A percentile compares a stretch with the other conserved stretches of the same genome.
phyloP scores from a whole-genome alignment of 169 alveolate species.

The Ichthyophthirius multifiliis region DNA sequence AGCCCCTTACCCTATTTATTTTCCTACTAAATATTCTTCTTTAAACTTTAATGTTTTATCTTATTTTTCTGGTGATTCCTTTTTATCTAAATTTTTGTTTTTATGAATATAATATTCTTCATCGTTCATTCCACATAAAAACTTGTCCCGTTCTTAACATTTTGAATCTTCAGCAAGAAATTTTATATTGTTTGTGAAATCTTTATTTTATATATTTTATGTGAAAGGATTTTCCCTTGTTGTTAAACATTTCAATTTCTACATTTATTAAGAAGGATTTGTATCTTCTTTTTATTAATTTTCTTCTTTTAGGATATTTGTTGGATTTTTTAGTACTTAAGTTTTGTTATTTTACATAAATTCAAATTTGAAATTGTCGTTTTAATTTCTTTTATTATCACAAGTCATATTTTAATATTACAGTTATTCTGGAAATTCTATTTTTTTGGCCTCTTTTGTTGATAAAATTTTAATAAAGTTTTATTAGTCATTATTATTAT shows the following conservation, averaged over 20 bases:
- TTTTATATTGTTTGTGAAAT: not conserved
- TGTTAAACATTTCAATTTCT: too few relatives aligned
- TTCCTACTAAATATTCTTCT: slow-evolving; percentile 59
- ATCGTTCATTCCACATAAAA: not conserved
- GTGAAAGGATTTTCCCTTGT: not conserved
- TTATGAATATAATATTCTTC: not conserved
- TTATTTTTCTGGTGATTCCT: not conserved
- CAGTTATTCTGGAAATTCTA: not conserved
- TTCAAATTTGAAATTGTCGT: not conserved
- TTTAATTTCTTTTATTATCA: slow-evolving; percentile 2
- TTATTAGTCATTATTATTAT: not conserved
- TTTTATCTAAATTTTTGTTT: not conserved
- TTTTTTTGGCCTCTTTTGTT: not conserved
- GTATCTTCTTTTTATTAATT: not conserved
- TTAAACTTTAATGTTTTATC: slow-evolving; percentile 36
- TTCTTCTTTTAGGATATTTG: not conserved
- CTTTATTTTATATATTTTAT: not conserved
- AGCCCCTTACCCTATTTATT: slow-evolving; percentile 83
- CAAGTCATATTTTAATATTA: not conserved
- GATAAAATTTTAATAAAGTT: not conserved
- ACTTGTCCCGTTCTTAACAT: slow-evolving; percentile 8
- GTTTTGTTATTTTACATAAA: not conserved
- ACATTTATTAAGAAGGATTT: not conserved
- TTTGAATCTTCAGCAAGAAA: not conserved
- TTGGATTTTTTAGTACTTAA: not conserved